Evolutionary conservation across 257 asterid genomes (phyloP).

Genomic region (Mentha longifolia): DNA sequence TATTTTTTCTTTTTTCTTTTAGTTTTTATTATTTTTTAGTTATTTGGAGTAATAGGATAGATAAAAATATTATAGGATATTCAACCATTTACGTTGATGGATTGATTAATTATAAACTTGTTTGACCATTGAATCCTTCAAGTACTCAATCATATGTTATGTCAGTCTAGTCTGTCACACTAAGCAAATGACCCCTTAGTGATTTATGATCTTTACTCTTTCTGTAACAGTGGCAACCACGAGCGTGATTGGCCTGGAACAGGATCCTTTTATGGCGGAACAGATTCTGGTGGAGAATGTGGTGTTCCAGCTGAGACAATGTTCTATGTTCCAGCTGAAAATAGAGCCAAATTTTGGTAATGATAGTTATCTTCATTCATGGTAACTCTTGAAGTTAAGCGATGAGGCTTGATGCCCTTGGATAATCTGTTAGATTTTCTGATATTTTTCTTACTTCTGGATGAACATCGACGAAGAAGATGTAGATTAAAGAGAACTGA

Average conservation of each 20-base stretch:
- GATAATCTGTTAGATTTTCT: not conserved
- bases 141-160: too few relatives aligned
- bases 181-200: too few relatives aligned
- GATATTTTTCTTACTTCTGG: not conserved
- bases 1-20: too few relatives aligned
- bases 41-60: too few relatives aligned
- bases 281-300: constrained; percentile 83
- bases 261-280: constrained; percentile 66
- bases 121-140: too few relatives aligned
- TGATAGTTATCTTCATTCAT: constrained; percentile 11
- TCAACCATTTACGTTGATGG: too few relatives aligned
- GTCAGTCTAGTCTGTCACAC: too few relatives aligned
- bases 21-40: too few relatives aligned
- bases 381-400: not conserved
- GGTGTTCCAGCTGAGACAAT: constrained; percentile 79
- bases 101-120: too few relatives aligned
- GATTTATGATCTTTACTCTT: constrained; percentile 10
- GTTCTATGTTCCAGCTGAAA: constrained; percentile 75
- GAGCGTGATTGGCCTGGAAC: constrained; percentile 80
- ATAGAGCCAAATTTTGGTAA: constrained; percentile 79
- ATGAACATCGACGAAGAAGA: not conserved
- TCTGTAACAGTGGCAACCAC: constrained; percentile 62
- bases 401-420: not conserved
- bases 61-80: too few relatives aligned
- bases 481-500: not conserved